Conservation (phyloP, 164 flowering plant genomes). For the Euptelea pleiosperma region DNA sequence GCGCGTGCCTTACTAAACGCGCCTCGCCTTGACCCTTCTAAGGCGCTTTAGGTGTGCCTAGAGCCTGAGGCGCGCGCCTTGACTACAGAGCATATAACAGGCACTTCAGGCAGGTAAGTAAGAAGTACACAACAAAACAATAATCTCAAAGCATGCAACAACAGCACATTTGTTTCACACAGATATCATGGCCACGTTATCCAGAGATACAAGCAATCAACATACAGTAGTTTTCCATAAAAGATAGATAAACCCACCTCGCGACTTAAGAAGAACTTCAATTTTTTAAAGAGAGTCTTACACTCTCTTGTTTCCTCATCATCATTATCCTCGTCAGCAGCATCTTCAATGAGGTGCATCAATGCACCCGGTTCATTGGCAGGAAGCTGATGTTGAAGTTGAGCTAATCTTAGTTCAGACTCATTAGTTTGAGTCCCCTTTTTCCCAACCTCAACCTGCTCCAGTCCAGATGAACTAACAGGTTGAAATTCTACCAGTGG, state of each 20-base stretch:
- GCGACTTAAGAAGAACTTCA: conserved; percentile 80
- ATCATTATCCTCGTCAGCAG: conserved; percentile 54
- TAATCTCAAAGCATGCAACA: too few species aligned
- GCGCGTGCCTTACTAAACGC: too few species aligned
- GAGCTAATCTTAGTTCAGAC: conserved; percentile 79
- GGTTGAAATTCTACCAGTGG: conserved; percentile 23
- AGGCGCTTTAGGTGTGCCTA: too few species aligned
- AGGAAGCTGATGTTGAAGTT: conserved; percentile 92
- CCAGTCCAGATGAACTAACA: conserved; percentile 28
- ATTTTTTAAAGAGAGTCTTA: conserved; percentile 59
- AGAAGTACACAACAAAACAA: too few species aligned
- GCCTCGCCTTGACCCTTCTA: too few species aligned
- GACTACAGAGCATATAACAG: too few species aligned
- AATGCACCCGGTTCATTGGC: conserved; percentile 76
- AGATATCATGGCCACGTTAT: too few species aligned
- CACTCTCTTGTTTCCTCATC: conserved; percentile 75
- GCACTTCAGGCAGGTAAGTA: too few species aligned
- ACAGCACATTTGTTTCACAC: too few species aligned
- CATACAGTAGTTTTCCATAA: too few species aligned
- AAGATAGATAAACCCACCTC: conserved; percentile 50
- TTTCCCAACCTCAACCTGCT: conserved; percentile 23
- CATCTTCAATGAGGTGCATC: conserved; percentile 72
- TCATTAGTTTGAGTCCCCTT: conserved; percentile 36
- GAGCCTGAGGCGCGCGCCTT: too few species aligned
- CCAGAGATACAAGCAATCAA: too few species aligned